Conservation (phyloP, 352 stramenopile genomes). For the Phytophthora ramorum region DNA sequence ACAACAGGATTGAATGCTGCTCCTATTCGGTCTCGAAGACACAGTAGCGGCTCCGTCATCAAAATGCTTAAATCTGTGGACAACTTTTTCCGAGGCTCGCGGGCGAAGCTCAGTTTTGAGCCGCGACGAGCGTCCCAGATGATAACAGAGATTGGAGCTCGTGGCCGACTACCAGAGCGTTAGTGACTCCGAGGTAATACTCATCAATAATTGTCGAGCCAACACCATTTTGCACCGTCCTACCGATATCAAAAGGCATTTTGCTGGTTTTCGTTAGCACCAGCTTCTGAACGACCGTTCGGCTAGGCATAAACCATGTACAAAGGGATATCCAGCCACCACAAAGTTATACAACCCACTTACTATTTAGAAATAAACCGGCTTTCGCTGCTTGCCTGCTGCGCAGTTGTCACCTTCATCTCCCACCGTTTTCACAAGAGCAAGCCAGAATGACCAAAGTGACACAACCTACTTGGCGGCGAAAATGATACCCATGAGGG, state of each 20-base stretch:
- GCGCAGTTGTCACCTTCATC: slow-evolving; percentile 9
- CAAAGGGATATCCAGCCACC: not conserved
- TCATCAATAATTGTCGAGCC: not conserved
- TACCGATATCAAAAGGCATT: not conserved
- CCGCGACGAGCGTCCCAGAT: slow-evolving; percentile 52
- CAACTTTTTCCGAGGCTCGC: slow-evolving; percentile 51
- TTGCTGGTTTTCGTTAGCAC: not conserved
- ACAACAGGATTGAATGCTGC: slow-evolving; percentile 6
- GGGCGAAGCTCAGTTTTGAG: slow-evolving; percentile 39
- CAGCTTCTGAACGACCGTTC: not conserved
- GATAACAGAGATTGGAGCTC: slow-evolving; percentile 49
- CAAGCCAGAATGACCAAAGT: slow-evolving; percentile 4
- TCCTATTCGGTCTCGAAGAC: slow-evolving; percentile 24
- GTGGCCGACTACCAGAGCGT: slow-evolving; percentile 10
- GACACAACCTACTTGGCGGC: slow-evolving; percentile 36
- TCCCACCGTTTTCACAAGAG: slow-evolving; percentile 17
- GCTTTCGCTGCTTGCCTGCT: slow-evolving; percentile 16
- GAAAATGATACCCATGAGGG: slow-evolving; percentile 59
- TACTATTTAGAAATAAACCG: slow-evolving; percentile 38
- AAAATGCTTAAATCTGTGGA: slow-evolving; percentile 69
- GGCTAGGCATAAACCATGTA: not conserved
- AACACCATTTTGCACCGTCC: not conserved
- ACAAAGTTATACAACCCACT: slow-evolving; percentile 25
- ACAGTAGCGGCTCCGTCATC: slow-evolving; percentile 64
- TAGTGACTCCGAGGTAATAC: slow-evolving; percentile 8